Percentiles rank a stretch among this genome's conserved stretches.
Conservation (phyloP, 768 basidiomycete species). For the Pleurotus salmoneostramineus region DNA sequence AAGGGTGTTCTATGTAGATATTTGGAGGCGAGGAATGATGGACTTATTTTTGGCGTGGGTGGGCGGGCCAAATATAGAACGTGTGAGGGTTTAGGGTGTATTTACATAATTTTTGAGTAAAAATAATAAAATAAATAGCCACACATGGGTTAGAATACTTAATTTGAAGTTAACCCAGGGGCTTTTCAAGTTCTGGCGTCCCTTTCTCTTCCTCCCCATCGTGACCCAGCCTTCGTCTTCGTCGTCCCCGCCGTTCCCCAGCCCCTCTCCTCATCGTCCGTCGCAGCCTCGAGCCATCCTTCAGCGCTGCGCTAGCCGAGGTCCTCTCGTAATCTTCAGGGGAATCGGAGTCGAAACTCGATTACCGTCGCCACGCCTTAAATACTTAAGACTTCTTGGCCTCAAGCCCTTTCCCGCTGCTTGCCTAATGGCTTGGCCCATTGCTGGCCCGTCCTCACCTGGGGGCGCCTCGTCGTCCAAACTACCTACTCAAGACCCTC, state of each 20-base stretch:
- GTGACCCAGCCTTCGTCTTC: conserved; percentile 14
- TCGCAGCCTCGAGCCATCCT: conserved; percentile 12
- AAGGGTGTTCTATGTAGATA: background rate
- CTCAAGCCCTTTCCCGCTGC: conserved; percentile 23
- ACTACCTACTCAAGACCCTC: background rate
- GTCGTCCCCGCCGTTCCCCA: conserved; percentile 16
- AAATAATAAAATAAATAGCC: too few species aligned
- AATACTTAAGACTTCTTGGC: conserved; percentile 7
- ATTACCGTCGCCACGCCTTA: conserved; percentile 8
- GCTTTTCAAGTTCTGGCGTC: background rate
- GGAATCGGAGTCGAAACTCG: conserved; percentile 7
- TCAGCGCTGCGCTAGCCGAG: background rate
- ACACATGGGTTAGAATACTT: too few species aligned
- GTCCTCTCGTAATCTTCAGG: background rate
- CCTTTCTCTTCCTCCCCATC: background rate
- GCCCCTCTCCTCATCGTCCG: conserved; percentile 6
- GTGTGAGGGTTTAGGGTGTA: background rate
- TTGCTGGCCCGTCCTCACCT: conserved; percentile 27
- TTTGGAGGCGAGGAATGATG: conserved; percentile 8
- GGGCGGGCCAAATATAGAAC: background rate
- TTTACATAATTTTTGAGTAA: background rate
- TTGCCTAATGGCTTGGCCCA: conserved; percentile 54
- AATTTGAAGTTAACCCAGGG: background rate
- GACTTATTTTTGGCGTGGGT: conserved; percentile 7
- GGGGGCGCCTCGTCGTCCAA: conserved; percentile 13